These are phyloP conservation scores for Acephala macrosclerotiorum DNA, from an alignment of 2,329 filamentous ascomycete species.

Conservation along the genomic window DNA sequence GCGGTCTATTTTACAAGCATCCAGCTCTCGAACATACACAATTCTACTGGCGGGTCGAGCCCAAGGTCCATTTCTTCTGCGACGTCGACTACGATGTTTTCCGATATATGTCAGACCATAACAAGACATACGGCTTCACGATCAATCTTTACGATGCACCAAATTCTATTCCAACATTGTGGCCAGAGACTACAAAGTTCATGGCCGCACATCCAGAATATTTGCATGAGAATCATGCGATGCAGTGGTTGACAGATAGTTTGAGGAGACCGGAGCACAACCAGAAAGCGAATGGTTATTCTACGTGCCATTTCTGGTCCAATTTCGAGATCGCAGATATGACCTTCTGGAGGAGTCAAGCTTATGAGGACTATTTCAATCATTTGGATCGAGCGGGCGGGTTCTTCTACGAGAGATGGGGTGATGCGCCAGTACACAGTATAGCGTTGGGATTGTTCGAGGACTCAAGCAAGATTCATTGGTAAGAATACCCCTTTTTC, in stretches of 20 bases:
- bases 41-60: slow-evolving; percentile 99
- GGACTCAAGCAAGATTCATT: slow-evolving; percentile 89
- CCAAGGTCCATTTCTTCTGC: slow-evolving; percentile 99
- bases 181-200: slow-evolving; percentile 96
- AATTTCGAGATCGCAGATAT: slow-evolving; percentile 98
- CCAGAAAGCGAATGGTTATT: slow-evolving; percentile 86
- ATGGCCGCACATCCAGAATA: slow-evolving; percentile 84
- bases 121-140: slow-evolving; percentile 99
- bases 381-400: slow-evolving; percentile 93
- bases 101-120: slow-evolving; percentile 96
- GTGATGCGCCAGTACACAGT: slow-evolving; percentile 95
- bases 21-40: slow-evolving; percentile 81
- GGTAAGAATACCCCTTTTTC: slow-evolving; percentile 61
- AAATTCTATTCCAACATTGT: slow-evolving; percentile 83
- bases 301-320: slow-evolving; percentile 98
- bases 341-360: slow-evolving; percentile 88
- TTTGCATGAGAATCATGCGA: slow-evolving; percentile 82
- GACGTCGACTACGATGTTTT: slow-evolving; percentile 99
- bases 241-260: slow-evolving; percentile 86
- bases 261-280: slow-evolving; percentile 80
- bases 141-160: slow-evolving; percentile 96
- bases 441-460: slow-evolving; percentile 93
- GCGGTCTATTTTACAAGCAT: slow-evolving; percentile 96
- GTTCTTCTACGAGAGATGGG: slow-evolving; percentile 99
- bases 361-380: slow-evolving; percentile 95